These are phyloP conservation scores for Mortierella sp. DNA, from an alignment of 371 early-diverging fungal species.

Conservation along the genomic window DNA sequence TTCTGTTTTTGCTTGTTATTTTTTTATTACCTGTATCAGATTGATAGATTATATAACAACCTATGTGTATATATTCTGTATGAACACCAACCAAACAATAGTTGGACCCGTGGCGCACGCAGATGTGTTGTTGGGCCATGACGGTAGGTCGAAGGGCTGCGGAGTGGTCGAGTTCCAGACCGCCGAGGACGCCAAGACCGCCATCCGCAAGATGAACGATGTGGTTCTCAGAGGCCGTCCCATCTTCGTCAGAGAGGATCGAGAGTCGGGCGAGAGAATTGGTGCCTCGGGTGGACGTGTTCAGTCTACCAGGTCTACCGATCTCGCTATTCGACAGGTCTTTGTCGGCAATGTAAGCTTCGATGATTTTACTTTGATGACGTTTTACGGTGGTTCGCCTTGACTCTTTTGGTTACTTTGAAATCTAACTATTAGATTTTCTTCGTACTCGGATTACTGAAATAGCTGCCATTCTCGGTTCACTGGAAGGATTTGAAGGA, in stretches of 20 bases:
- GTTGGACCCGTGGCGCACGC: slow-evolving; percentile 57
- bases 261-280: slow-evolving; percentile 66
- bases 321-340: slow-evolving; percentile 66
- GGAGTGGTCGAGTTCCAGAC: slow-evolving; percentile 86
- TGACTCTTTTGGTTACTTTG: neutral
- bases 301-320: neutral
- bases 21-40: neutral
- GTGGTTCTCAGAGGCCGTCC: slow-evolving; percentile 83
- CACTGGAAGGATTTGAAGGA: slow-evolving; percentile 88
- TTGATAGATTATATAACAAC: neutral
- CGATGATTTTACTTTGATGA: neutral
- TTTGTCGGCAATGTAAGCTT: slow-evolving; percentile 78
- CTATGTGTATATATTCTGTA: neutral
- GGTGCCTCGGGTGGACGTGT: slow-evolving; percentile 62
- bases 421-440: neutral
- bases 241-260: slow-evolving; percentile 86
- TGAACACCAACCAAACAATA: neutral
- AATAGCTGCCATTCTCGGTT: slow-evolving; percentile 79
- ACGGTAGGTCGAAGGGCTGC: slow-evolving; percentile 60
- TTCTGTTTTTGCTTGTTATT: neutral
- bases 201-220: slow-evolving; percentile 83
- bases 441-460: neutral
- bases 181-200: slow-evolving; percentile 85
- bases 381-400: neutral
- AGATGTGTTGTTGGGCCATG: slow-evolving; percentile 45